A percentile compares a stretch with the other conserved stretches of the same genome.
phyloP scores from a whole-genome alignment of 192 early-diverging fungal genomes.

The Backusella macrospora region DNA sequence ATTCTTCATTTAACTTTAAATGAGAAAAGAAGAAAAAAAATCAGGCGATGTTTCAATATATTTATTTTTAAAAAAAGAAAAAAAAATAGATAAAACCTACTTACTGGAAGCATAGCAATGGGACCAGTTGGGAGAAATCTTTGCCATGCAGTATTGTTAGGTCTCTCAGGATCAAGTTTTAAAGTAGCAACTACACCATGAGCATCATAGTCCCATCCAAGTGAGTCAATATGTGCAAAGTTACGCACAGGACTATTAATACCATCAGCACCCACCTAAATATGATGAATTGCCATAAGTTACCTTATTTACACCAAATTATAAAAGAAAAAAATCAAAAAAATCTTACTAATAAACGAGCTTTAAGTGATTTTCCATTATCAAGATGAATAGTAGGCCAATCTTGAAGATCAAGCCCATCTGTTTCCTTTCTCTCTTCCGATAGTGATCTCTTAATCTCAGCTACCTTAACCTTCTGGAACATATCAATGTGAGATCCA shows the following conservation, averaged over 20 bases:
- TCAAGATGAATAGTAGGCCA: slow-evolving; percentile 80
- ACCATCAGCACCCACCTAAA: slow-evolving; percentile 86
- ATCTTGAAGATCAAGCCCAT: slow-evolving; percentile 43
- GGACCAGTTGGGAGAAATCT: slow-evolving; percentile 94
- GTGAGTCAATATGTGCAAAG: slow-evolving; percentile 77
- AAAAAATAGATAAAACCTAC: not conserved
- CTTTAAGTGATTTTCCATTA: slow-evolving; percentile 60
- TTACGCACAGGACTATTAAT: slow-evolving; percentile 82
- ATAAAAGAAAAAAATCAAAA: not conserved
- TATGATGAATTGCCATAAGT: slow-evolving; percentile 1
- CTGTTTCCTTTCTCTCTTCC: not conserved
- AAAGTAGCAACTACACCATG: slow-evolving; percentile 89
- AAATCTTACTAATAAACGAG: slow-evolving; percentile 78
- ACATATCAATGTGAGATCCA: slow-evolving; percentile 58
- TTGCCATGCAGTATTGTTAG: slow-evolving; percentile 86
- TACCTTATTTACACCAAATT: not conserved
- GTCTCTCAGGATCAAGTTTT: slow-evolving; percentile 48
- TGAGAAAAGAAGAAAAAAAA: not conserved
- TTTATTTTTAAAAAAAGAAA: too few relatives aligned
- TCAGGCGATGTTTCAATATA: not conserved
- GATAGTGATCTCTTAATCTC: slow-evolving; percentile 43
- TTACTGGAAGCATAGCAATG: slow-evolving; percentile 90
- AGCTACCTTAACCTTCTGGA: slow-evolving; percentile 71
- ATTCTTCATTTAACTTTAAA: slow-evolving; percentile 56
- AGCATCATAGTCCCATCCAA: slow-evolving; percentile 87